Evolutionary conservation across 2,329 filamentous ascomycete genomes (phyloP), one percentile per base, ranked within the genome.

Genomic region (Neonectria ditissima): DNA sequence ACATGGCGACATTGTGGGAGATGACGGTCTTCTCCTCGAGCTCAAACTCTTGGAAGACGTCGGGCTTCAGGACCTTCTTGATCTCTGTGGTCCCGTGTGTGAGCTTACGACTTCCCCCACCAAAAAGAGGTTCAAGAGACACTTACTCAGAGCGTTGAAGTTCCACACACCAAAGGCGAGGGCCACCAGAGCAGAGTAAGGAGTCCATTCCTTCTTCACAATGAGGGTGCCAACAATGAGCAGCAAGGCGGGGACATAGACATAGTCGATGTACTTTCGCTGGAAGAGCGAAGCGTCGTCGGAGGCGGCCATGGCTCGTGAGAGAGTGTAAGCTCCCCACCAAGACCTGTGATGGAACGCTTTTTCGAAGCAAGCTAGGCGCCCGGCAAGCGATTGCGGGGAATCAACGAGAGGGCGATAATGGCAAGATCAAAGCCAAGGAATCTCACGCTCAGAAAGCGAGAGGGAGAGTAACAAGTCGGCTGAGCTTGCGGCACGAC

Each of bases 1-100:
- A 94, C 92, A 99, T 97, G 80, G 95, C 94, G 65, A 97, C 95
- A 85, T 99, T 99, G 88, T 98, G 96, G 32, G 95, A 97, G 75
- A 98, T 91, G 70, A 97, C 87, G 14, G 91, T 98, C 88, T 97
- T 98, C 81, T 98, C 93, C 80, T 92, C 91, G 73, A 99, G 90
- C 78, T 93, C 91, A 77, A 97, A 97, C 62, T 97, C 88, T 79
- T 97, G 94, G 87, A 97, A 97, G 54, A 86, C 86, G 72, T 90
- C 89, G 32, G 94, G 93, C 83, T 95, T 95, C 73, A 99, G 88
- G 69, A 96, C 90, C 81, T 92, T 94, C 79, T 91, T 89, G 67
- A 89, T 85, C 77, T 89, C 93, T 94, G 78, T 28, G 61, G 44
- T 44, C 55, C n/a, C 6, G 48, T 32, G 30, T 58, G 52, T 69